Conservation (phyloP, 2,329 filamentous ascomycete species). For the Clonostachys rosea region DNA sequence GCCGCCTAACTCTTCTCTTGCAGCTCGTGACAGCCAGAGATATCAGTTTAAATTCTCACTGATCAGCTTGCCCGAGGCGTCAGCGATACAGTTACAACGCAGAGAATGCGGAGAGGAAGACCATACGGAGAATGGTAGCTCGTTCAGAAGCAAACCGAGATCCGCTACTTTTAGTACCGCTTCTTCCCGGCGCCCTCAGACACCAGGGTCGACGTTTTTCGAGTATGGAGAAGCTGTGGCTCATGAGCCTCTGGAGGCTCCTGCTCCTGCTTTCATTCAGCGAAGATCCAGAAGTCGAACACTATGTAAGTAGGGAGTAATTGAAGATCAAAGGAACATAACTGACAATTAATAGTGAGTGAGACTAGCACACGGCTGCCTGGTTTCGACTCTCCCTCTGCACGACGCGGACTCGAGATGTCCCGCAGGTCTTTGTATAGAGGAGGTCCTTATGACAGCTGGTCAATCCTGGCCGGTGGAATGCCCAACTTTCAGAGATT, state of each 20-base stretch:
- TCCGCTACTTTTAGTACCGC: slow-evolving; percentile 22
- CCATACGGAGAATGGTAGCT: slow-evolving; percentile 20
- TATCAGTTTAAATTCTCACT: slow-evolving; percentile 25
- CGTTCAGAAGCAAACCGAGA: slow-evolving; percentile 18
- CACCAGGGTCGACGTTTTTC: slow-evolving; percentile 13
- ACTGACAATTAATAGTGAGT: slow-evolving; percentile 6
- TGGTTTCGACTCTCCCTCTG: slow-evolving; percentile 8
- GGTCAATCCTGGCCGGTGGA: neutral
- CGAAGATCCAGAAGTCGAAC: no score
- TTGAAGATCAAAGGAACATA: neutral
- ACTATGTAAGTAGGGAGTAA: neutral
- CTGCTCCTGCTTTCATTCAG: no score
- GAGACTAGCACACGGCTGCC: neutral
- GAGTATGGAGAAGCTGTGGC: neutral
- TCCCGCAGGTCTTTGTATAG: neutral
- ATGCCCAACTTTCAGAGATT: neutral
- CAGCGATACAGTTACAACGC: slow-evolving; percentile 22
- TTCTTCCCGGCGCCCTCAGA: slow-evolving; percentile 12
- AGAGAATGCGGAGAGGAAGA: slow-evolving; percentile 27
- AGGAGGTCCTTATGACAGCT: slow-evolving; percentile 1
- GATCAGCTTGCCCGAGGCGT: slow-evolving; percentile 29
- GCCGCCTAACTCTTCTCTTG: slow-evolving; percentile 10
- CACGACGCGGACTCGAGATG: neutral
- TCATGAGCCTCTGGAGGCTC: no score
- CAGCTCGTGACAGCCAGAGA: slow-evolving; percentile 13